Evolutionary conservation across 2,329 filamentous ascomycete genomes (phyloP).

Genomic region (Pestalotiopsis sp.): DNA sequence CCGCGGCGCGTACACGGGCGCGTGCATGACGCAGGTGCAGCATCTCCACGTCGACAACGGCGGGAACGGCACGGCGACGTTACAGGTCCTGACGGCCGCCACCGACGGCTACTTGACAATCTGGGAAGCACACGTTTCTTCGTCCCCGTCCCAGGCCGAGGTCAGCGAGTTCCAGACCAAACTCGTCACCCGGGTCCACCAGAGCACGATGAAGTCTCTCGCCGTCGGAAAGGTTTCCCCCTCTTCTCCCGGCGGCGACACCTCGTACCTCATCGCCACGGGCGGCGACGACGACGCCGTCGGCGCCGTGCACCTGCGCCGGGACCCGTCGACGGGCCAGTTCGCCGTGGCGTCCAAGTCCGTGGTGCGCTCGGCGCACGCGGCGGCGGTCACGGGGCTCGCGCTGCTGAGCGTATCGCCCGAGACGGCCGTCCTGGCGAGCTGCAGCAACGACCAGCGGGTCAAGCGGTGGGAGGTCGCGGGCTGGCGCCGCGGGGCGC

Average conservation of each 20-base stretch:
- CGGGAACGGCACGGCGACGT: constrained; percentile 11
- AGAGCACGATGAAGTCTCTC: constrained; percentile 76
- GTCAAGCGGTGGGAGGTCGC: constrained; percentile 54
- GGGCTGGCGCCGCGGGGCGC: constrained; percentile 16
- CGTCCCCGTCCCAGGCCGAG: neutral
- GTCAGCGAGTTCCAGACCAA: constrained; percentile 26
- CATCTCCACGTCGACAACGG: constrained; percentile 36
- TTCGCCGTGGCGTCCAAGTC: constrained; percentile 21
- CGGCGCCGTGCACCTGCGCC: constrained; percentile 37
- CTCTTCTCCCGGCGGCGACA: constrained; percentile 25
- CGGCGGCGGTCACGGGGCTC: constrained; percentile 69
- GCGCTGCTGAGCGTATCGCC: constrained; percentile 30
- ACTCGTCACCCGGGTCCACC: constrained; percentile 61
- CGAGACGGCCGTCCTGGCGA: constrained; percentile 35
- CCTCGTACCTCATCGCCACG: constrained; percentile 61
- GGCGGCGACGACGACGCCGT: constrained; percentile 90
- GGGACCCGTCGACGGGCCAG: constrained; percentile 12
- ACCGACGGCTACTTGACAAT: constrained; percentile 79
- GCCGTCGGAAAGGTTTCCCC: constrained; percentile 35
- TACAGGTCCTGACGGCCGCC: constrained; percentile 65
- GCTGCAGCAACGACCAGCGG: constrained; percentile 62
- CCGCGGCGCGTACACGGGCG: constrained; percentile 64
- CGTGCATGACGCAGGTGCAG: constrained; percentile 71
- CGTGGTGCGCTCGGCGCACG: constrained; percentile 63
- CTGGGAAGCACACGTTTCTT: constrained; percentile 43